phyloP scores from a whole-genome alignment of 2,329 filamentous ascomycete genomes.

The Zymoseptoria passerinii region DNA sequence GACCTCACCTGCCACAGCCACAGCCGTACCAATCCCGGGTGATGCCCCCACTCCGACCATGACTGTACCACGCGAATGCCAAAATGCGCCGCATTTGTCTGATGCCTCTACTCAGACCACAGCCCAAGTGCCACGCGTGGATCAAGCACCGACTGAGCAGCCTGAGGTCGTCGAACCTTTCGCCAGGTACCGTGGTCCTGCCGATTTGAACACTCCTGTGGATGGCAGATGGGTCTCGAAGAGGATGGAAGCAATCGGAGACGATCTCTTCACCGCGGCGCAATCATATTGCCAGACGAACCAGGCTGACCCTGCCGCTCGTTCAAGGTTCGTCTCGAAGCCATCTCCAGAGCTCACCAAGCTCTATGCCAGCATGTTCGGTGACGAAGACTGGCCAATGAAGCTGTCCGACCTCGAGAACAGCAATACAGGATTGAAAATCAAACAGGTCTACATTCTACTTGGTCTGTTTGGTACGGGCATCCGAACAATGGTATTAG shows the following conservation, averaged over 20 bases:
- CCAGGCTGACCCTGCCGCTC: not conserved
- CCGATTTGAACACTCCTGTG: not conserved
- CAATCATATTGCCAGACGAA: not conserved
- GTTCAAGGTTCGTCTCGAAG: not conserved
- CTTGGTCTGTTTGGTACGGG: not conserved
- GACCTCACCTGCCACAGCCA: no score
- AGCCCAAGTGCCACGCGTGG: no score
- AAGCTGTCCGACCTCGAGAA: not conserved
- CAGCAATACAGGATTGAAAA: not conserved
- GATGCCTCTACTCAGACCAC: not conserved
- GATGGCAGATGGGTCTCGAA: not conserved
- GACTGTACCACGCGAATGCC: not conserved
- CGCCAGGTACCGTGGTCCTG: not conserved
- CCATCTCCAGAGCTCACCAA: not conserved
- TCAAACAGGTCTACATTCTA: not conserved
- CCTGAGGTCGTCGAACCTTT: no score
- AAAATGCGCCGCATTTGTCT: not conserved
- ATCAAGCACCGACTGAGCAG: not conserved
- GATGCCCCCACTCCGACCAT: not conserved
- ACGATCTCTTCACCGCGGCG: not conserved
- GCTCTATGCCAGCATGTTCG: not conserved
- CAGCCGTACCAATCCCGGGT: not conserved
- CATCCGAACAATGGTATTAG: not conserved
- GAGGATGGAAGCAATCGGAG: not conserved
- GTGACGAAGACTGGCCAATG: not conserved